Conservation (phyloP, 2,329 filamentous ascomycete species). For the Trichocomaceae sp. region DNA sequence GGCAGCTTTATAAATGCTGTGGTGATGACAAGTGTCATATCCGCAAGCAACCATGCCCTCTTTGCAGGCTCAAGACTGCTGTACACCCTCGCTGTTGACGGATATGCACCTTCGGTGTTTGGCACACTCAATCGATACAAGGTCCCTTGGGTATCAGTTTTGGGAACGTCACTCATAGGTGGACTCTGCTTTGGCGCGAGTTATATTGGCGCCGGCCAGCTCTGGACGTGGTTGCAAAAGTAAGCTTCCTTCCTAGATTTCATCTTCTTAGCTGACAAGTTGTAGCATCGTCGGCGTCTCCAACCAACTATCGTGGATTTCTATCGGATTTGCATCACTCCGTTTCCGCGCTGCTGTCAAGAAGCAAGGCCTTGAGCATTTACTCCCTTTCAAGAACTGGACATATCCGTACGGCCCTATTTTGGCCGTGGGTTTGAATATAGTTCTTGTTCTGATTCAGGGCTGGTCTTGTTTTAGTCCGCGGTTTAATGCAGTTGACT, state of each 20-base stretch:
- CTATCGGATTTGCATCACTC: slow-evolving; percentile 59
- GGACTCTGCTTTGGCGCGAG: slow-evolving; percentile 59
- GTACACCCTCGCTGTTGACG: slow-evolving; percentile 50
- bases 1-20: slow-evolving; percentile 57
- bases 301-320: slow-evolving; percentile 59
- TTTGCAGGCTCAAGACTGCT: slow-evolving; percentile 53
- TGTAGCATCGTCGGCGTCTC: slow-evolving; percentile 57
- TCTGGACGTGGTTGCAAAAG: slow-evolving; percentile 64
- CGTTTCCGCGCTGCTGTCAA: slow-evolving; percentile 56
- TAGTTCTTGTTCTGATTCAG: slow-evolving; percentile 56
- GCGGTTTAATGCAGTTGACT: slow-evolving; percentile 51
- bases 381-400: slow-evolving; percentile 60
- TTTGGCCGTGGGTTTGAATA: slow-evolving; percentile 51
- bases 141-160: slow-evolving; percentile 50
- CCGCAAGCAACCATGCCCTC: slow-evolving; percentile 54
- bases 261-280: background rate
- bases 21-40: slow-evolving; percentile 53
- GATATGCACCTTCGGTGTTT: slow-evolving; percentile 53
- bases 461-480: slow-evolving; percentile 57
- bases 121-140: slow-evolving; percentile 44
- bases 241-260: slow-evolving; percentile 22
- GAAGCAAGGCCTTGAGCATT: slow-evolving; percentile 54
- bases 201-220: slow-evolving; percentile 58
- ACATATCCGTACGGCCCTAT: slow-evolving; percentile 59
- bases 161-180: slow-evolving; percentile 49